Conservation (phyloP, 2,329 filamentous ascomycete genomes). For the Cladorrhinum sp. region DNA sequence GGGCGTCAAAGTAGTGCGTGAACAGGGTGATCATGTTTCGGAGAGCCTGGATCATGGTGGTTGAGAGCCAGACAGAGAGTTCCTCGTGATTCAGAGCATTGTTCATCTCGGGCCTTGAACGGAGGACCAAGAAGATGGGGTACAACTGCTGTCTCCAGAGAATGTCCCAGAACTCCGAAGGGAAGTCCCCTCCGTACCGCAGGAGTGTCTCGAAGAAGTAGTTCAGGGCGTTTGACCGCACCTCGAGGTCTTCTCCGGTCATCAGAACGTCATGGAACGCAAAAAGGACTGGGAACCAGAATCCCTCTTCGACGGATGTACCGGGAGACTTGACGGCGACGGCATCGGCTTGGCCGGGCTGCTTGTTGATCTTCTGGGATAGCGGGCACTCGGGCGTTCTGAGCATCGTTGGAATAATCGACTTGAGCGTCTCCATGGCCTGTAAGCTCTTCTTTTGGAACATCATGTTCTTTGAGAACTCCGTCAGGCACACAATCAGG, state of each 20-base stretch:
- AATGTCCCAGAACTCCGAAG: slow-evolving; percentile 95
- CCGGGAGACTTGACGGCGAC: slow-evolving; percentile 37
- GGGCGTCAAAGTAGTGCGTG: slow-evolving; percentile 93
- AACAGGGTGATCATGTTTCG: slow-evolving; percentile 98
- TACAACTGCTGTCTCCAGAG: slow-evolving; percentile 96
- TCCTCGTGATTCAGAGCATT: slow-evolving; percentile 96
- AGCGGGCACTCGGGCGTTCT: slow-evolving; percentile 93
- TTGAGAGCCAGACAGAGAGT: slow-evolving; percentile 96
- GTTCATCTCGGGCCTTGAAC: slow-evolving; percentile 93
- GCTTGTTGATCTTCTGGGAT: slow-evolving; percentile 53
- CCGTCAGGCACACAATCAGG: slow-evolving; percentile 90
- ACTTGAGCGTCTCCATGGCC: slow-evolving; percentile 91
- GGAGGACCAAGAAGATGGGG: slow-evolving; percentile 96
- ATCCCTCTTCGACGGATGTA: slow-evolving; percentile 92
- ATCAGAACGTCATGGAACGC: slow-evolving; percentile 98
- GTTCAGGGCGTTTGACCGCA: slow-evolving; percentile 83
- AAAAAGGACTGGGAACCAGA: slow-evolving; percentile 97
- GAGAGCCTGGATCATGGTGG: slow-evolving; percentile 97
- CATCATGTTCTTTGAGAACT: slow-evolving; percentile 97
- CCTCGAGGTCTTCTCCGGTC: slow-evolving; percentile 97
- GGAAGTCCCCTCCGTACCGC: slow-evolving; percentile 86
- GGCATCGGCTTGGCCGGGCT: slow-evolving; percentile 38
- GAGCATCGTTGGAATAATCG: slow-evolving; percentile 90
- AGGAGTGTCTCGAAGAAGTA: slow-evolving; percentile 96
- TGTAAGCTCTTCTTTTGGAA: slow-evolving; percentile 99